A percentile compares a stretch with the other conserved stretches of the same genome.
Evolutionary conservation across 1,284 basidiomycete species (phyloP).

Genomic region (Cystobasidiaceae sp.): DNA sequence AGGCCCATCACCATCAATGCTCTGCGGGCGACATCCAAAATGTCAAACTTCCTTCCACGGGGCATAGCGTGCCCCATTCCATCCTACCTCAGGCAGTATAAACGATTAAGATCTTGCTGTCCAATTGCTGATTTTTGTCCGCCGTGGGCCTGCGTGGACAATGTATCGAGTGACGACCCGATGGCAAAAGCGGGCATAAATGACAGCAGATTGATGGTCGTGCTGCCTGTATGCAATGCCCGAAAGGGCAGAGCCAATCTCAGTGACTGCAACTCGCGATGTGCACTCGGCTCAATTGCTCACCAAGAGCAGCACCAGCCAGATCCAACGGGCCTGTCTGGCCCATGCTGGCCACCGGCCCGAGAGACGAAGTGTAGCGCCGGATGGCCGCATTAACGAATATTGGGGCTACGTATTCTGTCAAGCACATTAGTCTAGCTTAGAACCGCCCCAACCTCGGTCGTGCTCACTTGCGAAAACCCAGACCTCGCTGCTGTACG

Average conservation of each 20-base stretch:
- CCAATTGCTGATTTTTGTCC: background rate
- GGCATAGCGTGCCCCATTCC: no score
- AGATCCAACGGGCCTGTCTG: slow-evolving; percentile 1
- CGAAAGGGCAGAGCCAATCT: no score
- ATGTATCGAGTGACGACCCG: slow-evolving; percentile 9
- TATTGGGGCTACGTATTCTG: slow-evolving; percentile 5
- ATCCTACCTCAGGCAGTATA: slow-evolving; percentile 9
- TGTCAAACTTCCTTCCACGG: background rate
- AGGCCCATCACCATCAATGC: slow-evolving; percentile 9
- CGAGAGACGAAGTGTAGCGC: slow-evolving; percentile 17
- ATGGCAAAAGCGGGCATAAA: slow-evolving; percentile 4
- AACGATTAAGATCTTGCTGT: slow-evolving; percentile 18
- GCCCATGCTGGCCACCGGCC: slow-evolving; percentile 24
- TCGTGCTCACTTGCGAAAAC: no score
- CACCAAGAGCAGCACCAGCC: slow-evolving; percentile 17
- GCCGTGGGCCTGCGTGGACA: slow-evolving; percentile 18
- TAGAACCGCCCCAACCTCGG: no score
- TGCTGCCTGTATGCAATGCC: background rate
- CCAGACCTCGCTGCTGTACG: no score
- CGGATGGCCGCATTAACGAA: slow-evolving; percentile 1
- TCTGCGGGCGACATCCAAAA: no score
- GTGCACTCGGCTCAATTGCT: no score
- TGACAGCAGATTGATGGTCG: slow-evolving; percentile 10
- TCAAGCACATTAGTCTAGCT: no score
- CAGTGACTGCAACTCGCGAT: no score